Evolutionary conservation across 352 stramenopile species (phyloP).

Genomic region (Pythium myriotylum): DNA sequence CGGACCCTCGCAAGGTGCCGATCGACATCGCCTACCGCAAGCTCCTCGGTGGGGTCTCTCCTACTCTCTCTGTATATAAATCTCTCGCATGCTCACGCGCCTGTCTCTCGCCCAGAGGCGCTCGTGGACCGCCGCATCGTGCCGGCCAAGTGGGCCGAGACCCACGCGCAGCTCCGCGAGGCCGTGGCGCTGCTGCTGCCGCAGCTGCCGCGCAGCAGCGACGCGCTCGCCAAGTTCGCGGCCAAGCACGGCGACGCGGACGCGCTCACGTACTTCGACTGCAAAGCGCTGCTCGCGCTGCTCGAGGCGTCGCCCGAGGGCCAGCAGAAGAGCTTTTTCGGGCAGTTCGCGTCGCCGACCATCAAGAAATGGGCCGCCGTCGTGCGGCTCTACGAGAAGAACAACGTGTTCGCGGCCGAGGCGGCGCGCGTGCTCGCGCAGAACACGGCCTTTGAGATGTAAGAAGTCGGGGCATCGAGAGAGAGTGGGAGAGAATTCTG

Average conservation of each 20-base stretch:
- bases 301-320: conserved; percentile 68
- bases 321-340: conserved; percentile 73
- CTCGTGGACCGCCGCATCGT: conserved; percentile 77
- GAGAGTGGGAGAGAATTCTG: background rate
- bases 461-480: background rate
- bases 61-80: too few species aligned
- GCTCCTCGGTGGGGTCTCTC: conserved; percentile 53
- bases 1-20: conserved; percentile 59
- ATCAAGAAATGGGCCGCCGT: conserved; percentile 72
- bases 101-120: conserved; percentile 39
- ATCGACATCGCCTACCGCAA: conserved; percentile 86
- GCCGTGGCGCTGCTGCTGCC: conserved; percentile 53
- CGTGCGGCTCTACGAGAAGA: conserved; percentile 76
- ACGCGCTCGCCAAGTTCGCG: conserved; percentile 50
- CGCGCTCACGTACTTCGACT: conserved; percentile 78
- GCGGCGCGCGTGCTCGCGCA: conserved; percentile 71
- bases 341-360: conserved; percentile 76
- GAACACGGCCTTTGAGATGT: conserved; percentile 84
- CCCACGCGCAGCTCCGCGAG: conserved; percentile 64
- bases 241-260: conserved; percentile 53
- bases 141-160: conserved; percentile 69
- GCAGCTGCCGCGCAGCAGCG: conserved; percentile 47
- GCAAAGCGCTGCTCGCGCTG: conserved; percentile 61
- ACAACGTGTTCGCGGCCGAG: conserved; percentile 77
- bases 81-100: background rate